Evolutionary conservation across 208 protist genomes (phyloP).

Genomic region (Leishmania amazonensis): DNA sequence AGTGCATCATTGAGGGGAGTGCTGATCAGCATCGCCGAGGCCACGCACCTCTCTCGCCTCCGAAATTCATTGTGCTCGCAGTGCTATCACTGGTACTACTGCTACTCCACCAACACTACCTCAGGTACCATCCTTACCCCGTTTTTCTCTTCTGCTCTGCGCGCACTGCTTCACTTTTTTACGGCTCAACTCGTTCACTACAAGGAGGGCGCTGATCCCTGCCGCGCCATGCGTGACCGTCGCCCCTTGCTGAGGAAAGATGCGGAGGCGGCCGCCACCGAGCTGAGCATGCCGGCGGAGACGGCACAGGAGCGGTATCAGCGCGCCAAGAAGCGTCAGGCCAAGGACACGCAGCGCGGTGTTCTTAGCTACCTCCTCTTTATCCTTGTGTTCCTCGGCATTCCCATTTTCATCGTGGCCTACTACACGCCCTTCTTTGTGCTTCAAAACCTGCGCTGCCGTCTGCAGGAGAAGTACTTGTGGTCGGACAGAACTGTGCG

Average conservation of each 20-base stretch:
- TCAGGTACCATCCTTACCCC: neutral
- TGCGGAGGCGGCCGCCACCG: slow-evolving; percentile 2
- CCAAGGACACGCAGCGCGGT: slow-evolving; percentile 30
- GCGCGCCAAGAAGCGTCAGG: slow-evolving; percentile 21
- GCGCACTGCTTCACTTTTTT: neutral
- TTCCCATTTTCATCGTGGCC: slow-evolving; percentile 61
- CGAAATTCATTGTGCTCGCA: neutral
- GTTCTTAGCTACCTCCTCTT: slow-evolving; percentile 60
- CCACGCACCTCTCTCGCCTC: neutral
- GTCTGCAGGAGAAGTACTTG: slow-evolving; percentile 49
- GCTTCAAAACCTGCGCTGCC: slow-evolving; percentile 74
- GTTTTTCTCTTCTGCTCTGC: slow-evolving; percentile 1
- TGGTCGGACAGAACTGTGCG: slow-evolving; percentile 51
- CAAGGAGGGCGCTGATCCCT: neutral
- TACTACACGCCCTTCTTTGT: slow-evolving; percentile 82
- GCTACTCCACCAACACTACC: neutral
- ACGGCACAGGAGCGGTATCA: slow-evolving; percentile 30
- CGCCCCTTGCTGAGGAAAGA: slow-evolving; percentile 12
- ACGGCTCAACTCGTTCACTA: neutral
- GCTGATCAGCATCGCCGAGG: neutral
- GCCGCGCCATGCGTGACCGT: slow-evolving; percentile 31
- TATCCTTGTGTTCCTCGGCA: slow-evolving; percentile 51
- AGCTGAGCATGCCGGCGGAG: slow-evolving; percentile 41
- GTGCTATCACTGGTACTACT: neutral
- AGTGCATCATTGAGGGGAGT: neutral